These are phyloP conservation scores for Sarocladium oryzae DNA, from an alignment of 2,329 filamentous ascomycete genomes.

Conservation along the genomic window DNA sequence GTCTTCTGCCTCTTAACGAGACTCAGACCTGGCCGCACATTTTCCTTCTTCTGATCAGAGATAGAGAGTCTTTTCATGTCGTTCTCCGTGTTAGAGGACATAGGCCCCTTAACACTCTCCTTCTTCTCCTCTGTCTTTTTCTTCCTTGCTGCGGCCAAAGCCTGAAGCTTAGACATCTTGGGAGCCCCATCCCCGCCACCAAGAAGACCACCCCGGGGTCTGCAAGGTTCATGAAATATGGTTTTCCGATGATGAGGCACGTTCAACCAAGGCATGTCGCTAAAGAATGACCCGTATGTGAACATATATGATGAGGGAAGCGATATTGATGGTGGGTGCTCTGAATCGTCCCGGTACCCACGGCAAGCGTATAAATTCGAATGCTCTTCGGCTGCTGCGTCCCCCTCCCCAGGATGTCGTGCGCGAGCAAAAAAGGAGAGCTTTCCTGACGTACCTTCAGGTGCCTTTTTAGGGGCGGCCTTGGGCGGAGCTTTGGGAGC, in stretches of 20 bases:
- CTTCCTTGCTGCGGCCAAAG: slow-evolving; percentile 77
- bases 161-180: slow-evolving; percentile 86
- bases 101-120: slow-evolving; percentile 18
- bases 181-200: slow-evolving; percentile 63
- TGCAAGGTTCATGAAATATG: slow-evolving; percentile 52
- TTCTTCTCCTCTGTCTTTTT: slow-evolving; percentile 68
- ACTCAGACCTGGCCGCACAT: slow-evolving; percentile 12
- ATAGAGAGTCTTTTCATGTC: slow-evolving; percentile 27
- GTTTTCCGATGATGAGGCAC: slow-evolving; percentile 61
- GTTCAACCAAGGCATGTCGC: slow-evolving; percentile 78
- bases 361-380: background rate
- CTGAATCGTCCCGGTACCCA: background rate
- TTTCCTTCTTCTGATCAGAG: slow-evolving; percentile 24
- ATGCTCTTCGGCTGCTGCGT: slow-evolving; percentile 26
- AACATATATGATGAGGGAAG: background rate
- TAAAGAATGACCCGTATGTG: slow-evolving; percentile 46
- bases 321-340: background rate
- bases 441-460: slow-evolving; percentile 34
- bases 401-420: slow-evolving; percentile 19
- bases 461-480: slow-evolving; percentile 23
- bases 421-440: slow-evolving; percentile 25
- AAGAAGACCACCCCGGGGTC: slow-evolving; percentile 60
- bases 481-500: slow-evolving; percentile 27
- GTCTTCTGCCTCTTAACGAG: slow-evolving; percentile 21
- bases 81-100: slow-evolving; percentile 17